Evolutionary conservation across 2,329 filamentous ascomycete species (phyloP).

Genomic region (Alternaria burnsii): DNA sequence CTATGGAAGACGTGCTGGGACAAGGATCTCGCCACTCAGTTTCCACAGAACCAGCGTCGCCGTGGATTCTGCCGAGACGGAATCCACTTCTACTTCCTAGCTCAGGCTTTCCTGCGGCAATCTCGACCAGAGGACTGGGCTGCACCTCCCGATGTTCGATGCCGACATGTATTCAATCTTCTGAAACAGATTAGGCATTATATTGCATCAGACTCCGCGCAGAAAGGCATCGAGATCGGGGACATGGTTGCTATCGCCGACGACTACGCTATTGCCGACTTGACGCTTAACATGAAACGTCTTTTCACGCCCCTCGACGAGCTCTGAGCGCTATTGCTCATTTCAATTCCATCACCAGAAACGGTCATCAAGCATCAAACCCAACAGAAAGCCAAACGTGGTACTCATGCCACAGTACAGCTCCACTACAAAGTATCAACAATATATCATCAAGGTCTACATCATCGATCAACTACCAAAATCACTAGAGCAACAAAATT

Average conservation of each 20-base stretch:
- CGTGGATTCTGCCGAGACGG: constrained; percentile 76
- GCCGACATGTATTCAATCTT: constrained; percentile 67
- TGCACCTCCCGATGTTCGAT: constrained; percentile 66
- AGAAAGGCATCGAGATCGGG: constrained; percentile 72
- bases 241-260: constrained; percentile 74
- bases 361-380: constrained; percentile 7
- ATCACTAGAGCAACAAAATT: constrained; percentile 21
- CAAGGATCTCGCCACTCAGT: constrained; percentile 72
- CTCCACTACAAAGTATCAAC: constrained; percentile 29
- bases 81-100: constrained; percentile 77
- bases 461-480: constrained; percentile 17
- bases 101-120: constrained; percentile 70
- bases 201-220: constrained; percentile 70
- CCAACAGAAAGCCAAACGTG: constrained; percentile 7
- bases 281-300: constrained; percentile 75
- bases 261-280: constrained; percentile 68
- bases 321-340: constrained; percentile 6
- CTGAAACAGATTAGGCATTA: constrained; percentile 68
- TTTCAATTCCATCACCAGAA: constrained; percentile 6
- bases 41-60: constrained; percentile 67
- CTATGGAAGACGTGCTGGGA: constrained; percentile 80
- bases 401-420: constrained; percentile 14
- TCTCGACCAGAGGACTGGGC: constrained; percentile 63
- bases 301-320: constrained; percentile 69
- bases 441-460: constrained; percentile 33